Base-by-base conservation (phyloP, 2,329 filamentous ascomycete species). In the Ascochyta lentis region DNA sequence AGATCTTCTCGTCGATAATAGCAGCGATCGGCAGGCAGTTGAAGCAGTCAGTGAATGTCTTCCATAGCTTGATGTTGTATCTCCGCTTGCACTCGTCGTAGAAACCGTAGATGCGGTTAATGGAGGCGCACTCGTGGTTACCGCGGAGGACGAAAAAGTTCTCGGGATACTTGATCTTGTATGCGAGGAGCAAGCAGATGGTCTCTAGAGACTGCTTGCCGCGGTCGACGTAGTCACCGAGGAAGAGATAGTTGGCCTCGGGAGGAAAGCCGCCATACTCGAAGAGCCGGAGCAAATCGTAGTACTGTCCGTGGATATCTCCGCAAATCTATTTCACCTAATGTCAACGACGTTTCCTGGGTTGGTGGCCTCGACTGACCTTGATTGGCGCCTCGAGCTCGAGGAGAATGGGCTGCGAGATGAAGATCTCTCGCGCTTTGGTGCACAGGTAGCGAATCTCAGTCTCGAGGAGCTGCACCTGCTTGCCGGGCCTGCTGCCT, bases 151-250 rank as follows among this genome's bases (percentile, higher is more conserved):
- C 90, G 84, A 99, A 99, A 83, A 99, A 98, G 83, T 99, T 99
- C 81, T 99, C 95, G 44, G 95, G 95, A 77, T 96, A 98, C 83
- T 98, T 98, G 86, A 99, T 96, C 87, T 99, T 99, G 87, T 98
- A 99, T 61, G 92, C 92, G 47, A 99, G 86, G 54, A 99, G 85
- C 63, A 99, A 84, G 82, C 92, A 96, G 79, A 99, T 98, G 66
- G 95, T 98, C 84, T 99, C 95, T 50, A 99, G 89, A 34, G 94
- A 97, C 81, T 99, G 95, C 85, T 99, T 98, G 82, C 95, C 95
- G 82, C 95, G 89, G 78, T 99, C 95, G 71, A 99, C 95, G 74
- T 99, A 99, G 77, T 99, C 95, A 68, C 95, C 95, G 46, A 99
- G 90, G 85, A 99, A 99, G 70, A 99, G 91, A 80, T 98, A 99